These are phyloP conservation scores for Heracleum sosnowskyi DNA, from an alignment of 129 eudicot genomes.

Conservation along the genomic window DNA sequence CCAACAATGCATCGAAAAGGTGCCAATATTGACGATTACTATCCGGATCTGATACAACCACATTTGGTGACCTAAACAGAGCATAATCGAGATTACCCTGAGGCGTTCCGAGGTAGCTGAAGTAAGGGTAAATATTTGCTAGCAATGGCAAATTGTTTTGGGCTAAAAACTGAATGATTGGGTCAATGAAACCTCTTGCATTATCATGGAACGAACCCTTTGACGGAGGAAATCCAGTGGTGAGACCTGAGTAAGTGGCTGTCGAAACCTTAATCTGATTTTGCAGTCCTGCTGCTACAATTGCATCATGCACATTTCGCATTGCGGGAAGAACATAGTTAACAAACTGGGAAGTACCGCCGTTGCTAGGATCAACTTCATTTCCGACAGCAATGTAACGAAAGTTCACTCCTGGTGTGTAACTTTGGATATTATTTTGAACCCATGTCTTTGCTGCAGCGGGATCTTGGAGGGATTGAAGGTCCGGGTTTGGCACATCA, in stretches of 20 bases:
- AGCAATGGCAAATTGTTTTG: conserved; percentile 1
- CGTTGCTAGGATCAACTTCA: conserved; percentile 2
- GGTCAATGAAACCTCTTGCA: background rate
- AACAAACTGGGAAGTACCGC: background rate
- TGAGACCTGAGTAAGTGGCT: background rate
- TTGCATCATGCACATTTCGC: background rate
- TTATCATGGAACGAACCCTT: background rate
- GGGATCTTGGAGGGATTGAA: background rate
- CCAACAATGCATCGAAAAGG: conserved; percentile 1
- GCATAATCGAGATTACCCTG: background rate
- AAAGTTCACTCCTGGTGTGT: conserved; percentile 6
- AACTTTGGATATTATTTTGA: background rate
- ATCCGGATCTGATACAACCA: background rate
- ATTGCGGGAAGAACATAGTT: background rate
- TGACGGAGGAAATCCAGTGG: background rate
- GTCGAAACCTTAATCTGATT: background rate
- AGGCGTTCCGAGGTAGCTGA: background rate
- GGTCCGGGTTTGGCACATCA: background rate
- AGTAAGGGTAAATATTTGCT: background rate
- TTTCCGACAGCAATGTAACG: conserved; percentile 3
- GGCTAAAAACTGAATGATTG: background rate
- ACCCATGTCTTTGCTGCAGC: background rate
- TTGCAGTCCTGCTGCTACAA: background rate
- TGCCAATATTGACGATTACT: background rate
- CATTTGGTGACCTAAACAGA: background rate